Evolutionary conservation across 2,329 filamentous ascomycete species (phyloP).

Genomic region (Ascochyta rabiei): DNA sequence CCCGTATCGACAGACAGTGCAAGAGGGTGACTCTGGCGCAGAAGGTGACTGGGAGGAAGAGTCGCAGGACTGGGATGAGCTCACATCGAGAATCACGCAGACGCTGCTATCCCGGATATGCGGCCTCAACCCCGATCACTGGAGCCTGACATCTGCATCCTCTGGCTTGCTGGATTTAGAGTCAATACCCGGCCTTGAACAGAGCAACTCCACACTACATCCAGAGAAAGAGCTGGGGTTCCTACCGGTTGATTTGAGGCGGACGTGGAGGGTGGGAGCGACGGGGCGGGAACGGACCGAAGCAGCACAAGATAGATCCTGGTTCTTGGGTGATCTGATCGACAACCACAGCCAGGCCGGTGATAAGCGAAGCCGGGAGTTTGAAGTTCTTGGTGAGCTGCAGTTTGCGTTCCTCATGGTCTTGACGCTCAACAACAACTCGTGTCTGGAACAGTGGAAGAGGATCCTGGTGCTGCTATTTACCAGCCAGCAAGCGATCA

Average conservation of each 20-base stretch:
- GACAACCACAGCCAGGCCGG: conserved; percentile 48
- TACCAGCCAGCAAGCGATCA: conserved; percentile 61
- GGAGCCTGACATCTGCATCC: conserved; percentile 64
- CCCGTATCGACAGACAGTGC: conserved; percentile 54
- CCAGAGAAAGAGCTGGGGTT: conserved; percentile 56
- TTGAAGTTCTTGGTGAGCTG: conserved; percentile 60
- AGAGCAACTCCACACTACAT: conserved; percentile 36
- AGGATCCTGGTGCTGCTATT: conserved; percentile 62
- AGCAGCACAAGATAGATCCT: conserved; percentile 66
- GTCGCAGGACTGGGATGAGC: conserved; percentile 58
- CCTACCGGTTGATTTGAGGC: conserved; percentile 64
- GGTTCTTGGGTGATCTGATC: conserved; percentile 63
- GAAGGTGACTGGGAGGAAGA: conserved; percentile 49
- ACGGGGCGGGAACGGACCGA: conserved; percentile 67
- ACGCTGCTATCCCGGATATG: conserved; percentile 58
- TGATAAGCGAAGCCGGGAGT: conserved; percentile 33
- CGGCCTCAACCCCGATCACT: conserved; percentile 54
- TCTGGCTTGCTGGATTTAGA: conserved; percentile 63
- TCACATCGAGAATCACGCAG: conserved; percentile 60
- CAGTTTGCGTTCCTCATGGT: conserved; percentile 69
- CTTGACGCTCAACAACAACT: conserved; percentile 68
- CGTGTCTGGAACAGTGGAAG: conserved; percentile 70
- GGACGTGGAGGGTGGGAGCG: conserved; percentile 66
- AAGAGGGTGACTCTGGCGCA: conserved; percentile 31
- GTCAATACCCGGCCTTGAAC: conserved; percentile 62